Conservation (phyloP, 192 early-diverging fungal species). For the Geranomyces michiganensis region DNA sequence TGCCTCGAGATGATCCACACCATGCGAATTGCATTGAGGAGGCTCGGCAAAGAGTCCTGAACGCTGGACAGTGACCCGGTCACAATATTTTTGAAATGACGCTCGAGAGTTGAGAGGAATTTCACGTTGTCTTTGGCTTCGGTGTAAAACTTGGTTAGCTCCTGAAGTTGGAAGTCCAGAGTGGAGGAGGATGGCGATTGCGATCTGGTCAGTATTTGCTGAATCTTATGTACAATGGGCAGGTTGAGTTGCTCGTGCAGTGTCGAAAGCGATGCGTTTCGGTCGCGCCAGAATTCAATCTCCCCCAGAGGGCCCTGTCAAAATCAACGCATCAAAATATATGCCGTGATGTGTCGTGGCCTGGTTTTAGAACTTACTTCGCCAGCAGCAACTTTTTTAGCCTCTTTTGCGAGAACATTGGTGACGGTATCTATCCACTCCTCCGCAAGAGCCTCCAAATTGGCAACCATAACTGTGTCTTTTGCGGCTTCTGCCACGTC, state of each 20-base stretch:
- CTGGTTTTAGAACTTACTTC: conserved; percentile 38
- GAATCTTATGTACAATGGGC: conserved; percentile 60
- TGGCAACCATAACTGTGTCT: conserved; percentile 37
- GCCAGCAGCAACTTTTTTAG: conserved; percentile 54
- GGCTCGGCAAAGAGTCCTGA: conserved; percentile 57
- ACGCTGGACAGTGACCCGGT: conserved; percentile 56
- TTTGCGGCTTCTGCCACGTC: conserved; percentile 43
- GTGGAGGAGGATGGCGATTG: conserved; percentile 48
- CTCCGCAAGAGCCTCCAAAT: conserved; percentile 52
- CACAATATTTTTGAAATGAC: conserved; percentile 66
- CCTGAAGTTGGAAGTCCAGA: conserved; percentile 58
- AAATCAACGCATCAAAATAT: background rate
- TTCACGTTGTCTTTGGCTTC: conserved; percentile 72
- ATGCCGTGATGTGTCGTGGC: background rate
- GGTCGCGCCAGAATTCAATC: conserved; percentile 66
- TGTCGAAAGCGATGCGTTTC: conserved; percentile 57
- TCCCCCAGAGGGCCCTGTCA: conserved; percentile 62
- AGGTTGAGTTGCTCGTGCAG: conserved; percentile 63
- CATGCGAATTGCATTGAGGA: conserved; percentile 68
- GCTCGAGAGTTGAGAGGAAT: conserved; percentile 64
- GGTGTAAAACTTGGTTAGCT: conserved; percentile 62
- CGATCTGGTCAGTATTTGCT: conserved; percentile 50
- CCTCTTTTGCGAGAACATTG: conserved; percentile 50
- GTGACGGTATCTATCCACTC: conserved; percentile 63
- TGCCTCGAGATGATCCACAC: conserved; percentile 72